These are phyloP conservation scores for Picochlorum sp. DNA, from an alignment of 139 green algal genomes.

Conservation along the genomic window DNA sequence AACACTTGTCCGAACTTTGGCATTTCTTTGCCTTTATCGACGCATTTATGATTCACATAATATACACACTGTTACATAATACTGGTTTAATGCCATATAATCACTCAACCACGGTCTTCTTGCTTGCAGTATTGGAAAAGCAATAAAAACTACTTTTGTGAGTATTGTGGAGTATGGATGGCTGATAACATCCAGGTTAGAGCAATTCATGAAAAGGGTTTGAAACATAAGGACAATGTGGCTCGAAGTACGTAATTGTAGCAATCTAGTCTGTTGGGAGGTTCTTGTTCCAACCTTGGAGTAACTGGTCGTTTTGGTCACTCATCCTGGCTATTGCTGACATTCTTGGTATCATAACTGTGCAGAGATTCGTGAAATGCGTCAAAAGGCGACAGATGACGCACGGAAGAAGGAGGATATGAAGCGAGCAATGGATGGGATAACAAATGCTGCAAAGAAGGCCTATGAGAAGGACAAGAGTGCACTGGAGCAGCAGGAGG, in stretches of 20 bases:
- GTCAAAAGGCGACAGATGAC: slow-evolving; percentile 21
- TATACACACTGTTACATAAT: no score
- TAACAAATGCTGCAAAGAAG: slow-evolving; percentile 29
- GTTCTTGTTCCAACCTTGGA: not conserved
- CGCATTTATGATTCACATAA: no score
- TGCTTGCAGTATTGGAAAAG: slow-evolving; percentile 12
- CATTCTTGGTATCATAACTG: not conserved
- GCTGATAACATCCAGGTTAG: slow-evolving; percentile 30
- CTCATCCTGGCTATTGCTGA: not conserved
- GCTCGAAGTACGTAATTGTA: slow-evolving; percentile 25
- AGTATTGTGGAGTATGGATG: slow-evolving; percentile 54
- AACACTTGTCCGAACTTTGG: no score
- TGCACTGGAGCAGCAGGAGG: not conserved
- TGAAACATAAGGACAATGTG: slow-evolving; percentile 45
- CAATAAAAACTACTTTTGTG: slow-evolving; percentile 38
- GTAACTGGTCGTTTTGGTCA: not conserved
- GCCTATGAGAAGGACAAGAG: slow-evolving; percentile 17
- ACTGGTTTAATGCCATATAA: no score
- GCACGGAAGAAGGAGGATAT: slow-evolving; percentile 19
- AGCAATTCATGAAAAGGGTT: slow-evolving; percentile 40
- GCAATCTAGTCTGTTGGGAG: not conserved
- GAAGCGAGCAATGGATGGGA: slow-evolving; percentile 15
- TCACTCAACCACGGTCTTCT: not conserved
- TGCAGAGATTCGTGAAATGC: slow-evolving; percentile 45
- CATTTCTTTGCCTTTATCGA: no score